Base-by-base conservation (phyloP, 2,329 filamentous ascomycete genomes). In the Cladosporium sp. region DNA sequence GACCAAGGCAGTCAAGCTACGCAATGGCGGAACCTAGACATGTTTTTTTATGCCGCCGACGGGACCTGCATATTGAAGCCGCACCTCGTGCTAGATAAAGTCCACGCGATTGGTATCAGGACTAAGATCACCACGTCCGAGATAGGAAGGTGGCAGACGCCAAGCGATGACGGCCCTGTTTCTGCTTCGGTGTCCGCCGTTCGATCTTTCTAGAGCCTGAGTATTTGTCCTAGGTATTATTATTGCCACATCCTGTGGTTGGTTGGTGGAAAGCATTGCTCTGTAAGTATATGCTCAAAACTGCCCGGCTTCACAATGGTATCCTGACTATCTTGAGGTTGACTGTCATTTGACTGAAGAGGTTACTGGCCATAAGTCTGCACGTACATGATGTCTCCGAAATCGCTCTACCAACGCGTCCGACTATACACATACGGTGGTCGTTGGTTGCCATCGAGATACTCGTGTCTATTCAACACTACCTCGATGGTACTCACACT, bases 11-110 rank as follows among this genome's bases (percentile, higher is more conserved):
- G 26, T 28, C 43, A 51, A 39, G 57, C 39, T 39, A 46, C 26
- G 26, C 58, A 25, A 26, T 59, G 46, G n/a, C 46, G 32, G 49
- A 21, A 28, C 43, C 30, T 34, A 18, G 23, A 26, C 5, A 34
- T n/a, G 2, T 16, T 32, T 39, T 57, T 39, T 32, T 5, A 48
- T 48, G 57, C 25, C 46, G 28, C 8, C 25, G 58, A n/a, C 58
- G 46, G 57, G 39, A 59, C 57, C 58, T 61, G 58, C 58, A 61
- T 61, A 48, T 48, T 25, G 58, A n/a, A 28, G 11, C 18, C 39
- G 58, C 36, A 49, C 58, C 58, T 61, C 58, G 58, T 61, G 58
- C 58, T 51, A 13, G 57, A 48, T n/a, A 32, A 46, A 23, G 28
- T 16, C 26, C 43, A 21, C 28, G 58, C 58, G 58, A 61, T 61